Evolutionary conservation across 2,329 filamentous ascomycete genomes (phyloP), one percentile per base, ranked within the genome.

Genomic region (Coniochaeta sp.): DNA sequence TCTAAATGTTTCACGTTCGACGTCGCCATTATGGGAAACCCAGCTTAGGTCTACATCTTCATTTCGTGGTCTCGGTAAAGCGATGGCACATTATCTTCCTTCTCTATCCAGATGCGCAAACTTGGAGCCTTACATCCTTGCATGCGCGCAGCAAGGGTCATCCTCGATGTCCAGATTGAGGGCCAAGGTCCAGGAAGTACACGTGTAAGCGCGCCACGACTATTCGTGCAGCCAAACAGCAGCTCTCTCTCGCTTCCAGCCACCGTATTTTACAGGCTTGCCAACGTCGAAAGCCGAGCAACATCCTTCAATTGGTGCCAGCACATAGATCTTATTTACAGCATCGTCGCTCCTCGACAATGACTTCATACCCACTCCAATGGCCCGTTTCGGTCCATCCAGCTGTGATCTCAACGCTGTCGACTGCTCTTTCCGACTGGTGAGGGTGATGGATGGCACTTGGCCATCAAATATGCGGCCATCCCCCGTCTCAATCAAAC

Each of bases 391-490:
- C n/a, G 26, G 44, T 19, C 50, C 22, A 47, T 38, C 26, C 38
- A 28, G 57, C 56, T 50, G 50, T 31, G 14, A n/a, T 55, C 26
- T 19, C 50, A 14, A 22, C 43, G 22, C 47, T 52, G 47, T 31
- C 9, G 6, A 52, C 3, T 52, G 22, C 47, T 52, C 47, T 9
- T 24, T 52, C 47, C 47, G 47, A 52, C 47, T 52, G 22, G 47
- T 31, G 47, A 52, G 24, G 6, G 43, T 14, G 12, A 24, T 22
- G 31, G 12, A 24, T 22, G 31, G 58, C 61, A 64, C 66, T 62
- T 67, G 66, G 67, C 63, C 67, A 59, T 62, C n/a, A 58, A 61
- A 60, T 58, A 64, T 70, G 68, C 68, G 67, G 59, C 69, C 69
- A 64, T 62, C 59, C 66, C 68, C 58, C 56, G 59, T 61, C 33